Evolutionary conservation across 2,329 filamentous ascomycete species (phyloP).

Genomic region (Beauveria sp.): DNA sequence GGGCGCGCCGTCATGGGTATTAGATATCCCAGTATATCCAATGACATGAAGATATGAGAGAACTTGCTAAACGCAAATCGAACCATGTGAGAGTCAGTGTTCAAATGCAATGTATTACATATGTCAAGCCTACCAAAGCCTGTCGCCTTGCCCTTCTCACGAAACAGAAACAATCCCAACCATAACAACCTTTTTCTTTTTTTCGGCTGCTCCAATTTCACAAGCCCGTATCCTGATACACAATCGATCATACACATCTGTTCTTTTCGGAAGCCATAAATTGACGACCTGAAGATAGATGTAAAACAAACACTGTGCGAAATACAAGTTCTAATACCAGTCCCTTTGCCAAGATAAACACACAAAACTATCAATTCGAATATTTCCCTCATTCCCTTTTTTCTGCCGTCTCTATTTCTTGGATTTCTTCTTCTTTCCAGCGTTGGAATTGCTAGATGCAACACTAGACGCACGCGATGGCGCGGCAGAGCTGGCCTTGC

Average conservation of each 20-base stretch:
- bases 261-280: neutral
- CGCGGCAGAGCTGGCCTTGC: constrained; percentile 66
- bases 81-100: neutral
- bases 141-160: neutral
- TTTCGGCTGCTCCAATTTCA: neutral
- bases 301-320: neutral
- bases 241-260: neutral
- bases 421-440: constrained; percentile 11
- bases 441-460: constrained; percentile 57
- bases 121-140: neutral
- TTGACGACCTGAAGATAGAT: neutral
- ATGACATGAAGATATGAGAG: neutral
- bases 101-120: too few species aligned
- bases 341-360: neutral
- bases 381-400: neutral
- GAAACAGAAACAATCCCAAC: neutral
- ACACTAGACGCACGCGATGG: constrained; percentile 86
- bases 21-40: neutral
- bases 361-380: neutral
- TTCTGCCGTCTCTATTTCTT: neutral
- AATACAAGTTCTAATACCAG: neutral
- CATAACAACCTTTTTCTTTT: neutral
- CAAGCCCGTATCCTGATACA: neutral
- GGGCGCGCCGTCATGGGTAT: neutral
- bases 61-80: neutral